These are phyloP conservation scores for Phytophthora citricola DNA, from an alignment of 352 stramenopile genomes.

Conservation along the genomic window DNA sequence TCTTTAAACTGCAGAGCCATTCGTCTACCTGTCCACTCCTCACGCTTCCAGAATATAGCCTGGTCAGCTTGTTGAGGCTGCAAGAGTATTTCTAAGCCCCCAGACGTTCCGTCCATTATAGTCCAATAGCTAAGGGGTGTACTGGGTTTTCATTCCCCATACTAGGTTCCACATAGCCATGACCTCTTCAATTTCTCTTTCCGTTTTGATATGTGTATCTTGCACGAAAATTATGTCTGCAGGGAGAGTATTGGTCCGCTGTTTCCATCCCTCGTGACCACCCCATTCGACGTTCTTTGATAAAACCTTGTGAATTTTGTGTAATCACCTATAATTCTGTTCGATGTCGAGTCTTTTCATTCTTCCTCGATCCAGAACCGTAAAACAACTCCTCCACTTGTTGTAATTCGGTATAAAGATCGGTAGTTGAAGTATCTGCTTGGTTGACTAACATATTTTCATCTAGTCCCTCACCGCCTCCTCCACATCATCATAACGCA, in stretches of 20 bases:
- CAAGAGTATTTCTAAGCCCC: background rate
- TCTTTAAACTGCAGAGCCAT: background rate
- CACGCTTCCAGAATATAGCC: background rate
- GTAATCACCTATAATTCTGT: slow-evolving; percentile 1
- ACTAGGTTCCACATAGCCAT: no score
- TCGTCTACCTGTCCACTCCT: background rate
- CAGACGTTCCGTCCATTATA: background rate
- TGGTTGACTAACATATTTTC: background rate
- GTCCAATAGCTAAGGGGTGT: slow-evolving; percentile 8
- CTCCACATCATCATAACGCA: background rate
- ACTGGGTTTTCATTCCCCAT: no score
- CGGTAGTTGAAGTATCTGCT: background rate
- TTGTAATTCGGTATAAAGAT: slow-evolving; percentile 8
- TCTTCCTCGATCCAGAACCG: background rate
- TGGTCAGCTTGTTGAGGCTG: background rate
- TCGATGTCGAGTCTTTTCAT: background rate
- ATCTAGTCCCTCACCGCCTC: background rate
- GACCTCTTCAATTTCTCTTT: no score
- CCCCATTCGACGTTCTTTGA: background rate
- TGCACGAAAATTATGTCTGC: no score
- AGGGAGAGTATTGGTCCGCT: background rate
- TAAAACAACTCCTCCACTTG: slow-evolving; percentile 3
- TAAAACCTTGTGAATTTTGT: slow-evolving; percentile 15
- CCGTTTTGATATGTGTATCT: no score
- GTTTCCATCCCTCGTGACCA: slow-evolving; percentile 5